These are phyloP conservation scores for Blastobotrys raffinosifermentans DNA, from an alignment of 1,139 yeast genomes.

Conservation along the genomic window DNA sequence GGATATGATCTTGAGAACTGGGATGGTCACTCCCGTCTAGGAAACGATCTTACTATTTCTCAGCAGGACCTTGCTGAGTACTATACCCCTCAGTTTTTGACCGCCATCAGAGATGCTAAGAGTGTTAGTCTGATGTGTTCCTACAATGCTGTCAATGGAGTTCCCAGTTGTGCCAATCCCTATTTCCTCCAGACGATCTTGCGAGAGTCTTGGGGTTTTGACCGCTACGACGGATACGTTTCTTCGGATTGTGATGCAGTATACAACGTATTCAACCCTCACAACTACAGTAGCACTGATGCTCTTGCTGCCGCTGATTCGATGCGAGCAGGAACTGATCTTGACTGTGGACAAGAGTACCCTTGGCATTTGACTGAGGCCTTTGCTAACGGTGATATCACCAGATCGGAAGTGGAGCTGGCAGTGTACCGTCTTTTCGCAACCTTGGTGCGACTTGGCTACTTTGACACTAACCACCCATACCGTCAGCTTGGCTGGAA, in stretches of 20 bases:
- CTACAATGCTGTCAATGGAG: constrained; percentile 47
- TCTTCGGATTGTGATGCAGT: constrained; percentile 57
- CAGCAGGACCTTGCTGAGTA: constrained; percentile 54
- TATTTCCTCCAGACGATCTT: constrained; percentile 45
- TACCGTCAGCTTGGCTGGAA: constrained; percentile 21
- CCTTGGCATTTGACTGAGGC: constrained; percentile 47
- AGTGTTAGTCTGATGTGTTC: constrained; percentile 52
- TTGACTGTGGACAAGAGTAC: constrained; percentile 41
- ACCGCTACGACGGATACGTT: constrained; percentile 44
- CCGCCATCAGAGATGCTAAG: constrained; percentile 43
- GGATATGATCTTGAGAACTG: constrained; percentile 53
- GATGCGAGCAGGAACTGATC: constrained; percentile 14
- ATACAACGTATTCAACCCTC: constrained; percentile 12
- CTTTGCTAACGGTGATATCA: constrained; percentile 44
- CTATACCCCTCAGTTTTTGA: constrained; percentile 55
- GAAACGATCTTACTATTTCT: constrained; percentile 39
- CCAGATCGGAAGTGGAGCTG: constrained; percentile 30
- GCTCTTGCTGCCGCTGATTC: constrained; percentile 43
- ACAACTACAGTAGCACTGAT: constrained; percentile 38
- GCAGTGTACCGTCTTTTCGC: constrained; percentile 41
- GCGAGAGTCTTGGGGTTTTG: constrained; percentile 49
- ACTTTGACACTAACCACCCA: constrained; percentile 12
- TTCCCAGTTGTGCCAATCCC: constrained; percentile 51
- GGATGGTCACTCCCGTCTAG: constrained; percentile 37
- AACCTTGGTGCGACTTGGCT: constrained; percentile 12